A percentile compares a stretch with the other conserved stretches of the same genome.
Conservation (phyloP, 305 asterid genomes). For the Fraxinus ornus region DNA sequence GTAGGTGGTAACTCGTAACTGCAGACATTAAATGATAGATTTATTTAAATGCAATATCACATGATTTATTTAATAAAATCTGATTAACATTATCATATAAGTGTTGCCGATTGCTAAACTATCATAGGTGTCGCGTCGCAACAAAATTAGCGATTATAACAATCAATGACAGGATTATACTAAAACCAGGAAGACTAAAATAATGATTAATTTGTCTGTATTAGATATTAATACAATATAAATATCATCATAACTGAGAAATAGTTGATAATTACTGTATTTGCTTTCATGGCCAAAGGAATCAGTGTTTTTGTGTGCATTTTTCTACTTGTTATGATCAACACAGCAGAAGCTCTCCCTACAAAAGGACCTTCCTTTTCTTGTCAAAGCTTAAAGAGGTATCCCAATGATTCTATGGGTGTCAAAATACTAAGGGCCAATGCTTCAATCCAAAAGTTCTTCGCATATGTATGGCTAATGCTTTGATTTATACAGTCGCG, state of each 20-base stretch:
- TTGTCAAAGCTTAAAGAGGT: background rate
- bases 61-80: no score
- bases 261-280: background rate
- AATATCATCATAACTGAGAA: background rate
- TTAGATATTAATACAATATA: no score
- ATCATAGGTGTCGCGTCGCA: background rate
- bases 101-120: background rate
- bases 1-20: no score
- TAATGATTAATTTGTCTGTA: background rate
- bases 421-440: background rate
- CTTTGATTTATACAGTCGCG: background rate
- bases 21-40: no score
- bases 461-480: background rate
- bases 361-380: background rate
- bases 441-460: background rate
- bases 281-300: background rate
- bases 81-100: no score
- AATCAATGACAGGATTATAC: background rate
- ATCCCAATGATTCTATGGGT: background rate
- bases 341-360: background rate
- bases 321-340: background rate
- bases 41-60: no score
- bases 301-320: background rate
- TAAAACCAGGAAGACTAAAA: background rate
- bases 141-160: background rate